Conservation (phyloP, 495 filamentous ascomycete genomes). For the Penicillium crystallinum region DNA sequence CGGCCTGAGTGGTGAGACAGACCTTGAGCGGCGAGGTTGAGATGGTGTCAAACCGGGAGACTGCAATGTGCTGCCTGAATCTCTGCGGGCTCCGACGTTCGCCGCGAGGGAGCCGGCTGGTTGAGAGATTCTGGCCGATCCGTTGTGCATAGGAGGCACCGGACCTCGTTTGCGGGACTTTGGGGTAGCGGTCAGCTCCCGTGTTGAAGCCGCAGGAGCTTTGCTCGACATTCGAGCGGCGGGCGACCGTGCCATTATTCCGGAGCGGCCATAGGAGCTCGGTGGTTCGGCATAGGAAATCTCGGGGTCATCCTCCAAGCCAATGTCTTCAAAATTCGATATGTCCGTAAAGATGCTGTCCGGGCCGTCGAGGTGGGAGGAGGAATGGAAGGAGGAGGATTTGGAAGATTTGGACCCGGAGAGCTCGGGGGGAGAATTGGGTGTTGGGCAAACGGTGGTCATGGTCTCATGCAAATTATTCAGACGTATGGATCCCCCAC, state of each 20-base stretch:
- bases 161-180: slow-evolving; percentile 44
- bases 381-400: slow-evolving; percentile 81
- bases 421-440: slow-evolving; percentile 78
- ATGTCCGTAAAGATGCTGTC: slow-evolving; percentile 62
- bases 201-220: slow-evolving; percentile 32
- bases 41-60: slow-evolving; percentile 23
- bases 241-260: slow-evolving; percentile 29
- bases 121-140: slow-evolving; percentile 17
- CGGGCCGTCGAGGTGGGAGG: slow-evolving; percentile 60
- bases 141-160: slow-evolving; percentile 29
- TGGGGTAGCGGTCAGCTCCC: slow-evolving; percentile 37
- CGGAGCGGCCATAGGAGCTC: slow-evolving; percentile 26
- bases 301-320: slow-evolving; percentile 64
- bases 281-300: slow-evolving; percentile 24
- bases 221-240: slow-evolving; percentile 31
- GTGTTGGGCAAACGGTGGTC: slow-evolving; percentile 54
- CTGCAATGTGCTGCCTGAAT: slow-evolving; percentile 16
- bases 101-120: slow-evolving; percentile 18
- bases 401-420: slow-evolving; percentile 85
- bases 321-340: slow-evolving; percentile 89
- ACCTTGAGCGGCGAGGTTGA: slow-evolving; percentile 35
- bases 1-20: slow-evolving; percentile 36
- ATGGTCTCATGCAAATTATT: slow-evolving; percentile 46
- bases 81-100: slow-evolving; percentile 22
- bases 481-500: slow-evolving; percentile 11